Evolutionary conservation across 352 stramenopile species (phyloP).

Genomic region (Pythium aristosporum): DNA sequence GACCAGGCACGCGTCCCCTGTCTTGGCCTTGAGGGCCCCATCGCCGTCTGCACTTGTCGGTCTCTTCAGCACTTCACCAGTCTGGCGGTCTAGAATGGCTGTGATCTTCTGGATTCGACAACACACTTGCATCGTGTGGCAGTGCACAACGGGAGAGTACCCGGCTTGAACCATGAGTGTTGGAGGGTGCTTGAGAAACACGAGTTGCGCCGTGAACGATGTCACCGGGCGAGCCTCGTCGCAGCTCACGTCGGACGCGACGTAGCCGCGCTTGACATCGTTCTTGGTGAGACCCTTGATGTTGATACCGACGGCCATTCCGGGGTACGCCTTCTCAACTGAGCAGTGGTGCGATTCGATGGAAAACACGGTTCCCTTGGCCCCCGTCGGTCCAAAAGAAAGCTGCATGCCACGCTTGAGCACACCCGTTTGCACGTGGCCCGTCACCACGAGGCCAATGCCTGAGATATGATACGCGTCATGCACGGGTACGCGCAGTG

Average conservation of each 20-base stretch:
- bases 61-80: conserved; percentile 93
- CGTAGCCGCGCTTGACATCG: conserved; percentile 93
- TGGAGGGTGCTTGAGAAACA: conserved; percentile 95
- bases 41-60: conserved; percentile 91
- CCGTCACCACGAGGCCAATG: conserved; percentile 96
- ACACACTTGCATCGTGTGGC: conserved; percentile 96
- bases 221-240: conserved; percentile 84
- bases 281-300: conserved; percentile 95
- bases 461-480: conserved; percentile 98
- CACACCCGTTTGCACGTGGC: conserved; percentile 95
- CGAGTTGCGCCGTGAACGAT: conserved; percentile 95
- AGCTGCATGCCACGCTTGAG: conserved; percentile 94
- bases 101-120: conserved; percentile 95
- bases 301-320: conserved; percentile 98
- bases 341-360: conserved; percentile 96
- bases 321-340: conserved; percentile 88
- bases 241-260: conserved; percentile 93
- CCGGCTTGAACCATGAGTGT: conserved; percentile 82
- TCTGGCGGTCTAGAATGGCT: conserved; percentile 96
- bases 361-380: conserved; percentile 94
- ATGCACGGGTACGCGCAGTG: conserved; percentile 95
- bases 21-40: conserved; percentile 36
- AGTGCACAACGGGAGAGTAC: conserved; percentile 97
- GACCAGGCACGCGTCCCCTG: conserved; percentile 96
- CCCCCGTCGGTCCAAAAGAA: conserved; percentile 88